phyloP scores from a whole-genome alignment of 2,329 filamentous ascomycete species.

The Torrubiella hemipterigena region DNA sequence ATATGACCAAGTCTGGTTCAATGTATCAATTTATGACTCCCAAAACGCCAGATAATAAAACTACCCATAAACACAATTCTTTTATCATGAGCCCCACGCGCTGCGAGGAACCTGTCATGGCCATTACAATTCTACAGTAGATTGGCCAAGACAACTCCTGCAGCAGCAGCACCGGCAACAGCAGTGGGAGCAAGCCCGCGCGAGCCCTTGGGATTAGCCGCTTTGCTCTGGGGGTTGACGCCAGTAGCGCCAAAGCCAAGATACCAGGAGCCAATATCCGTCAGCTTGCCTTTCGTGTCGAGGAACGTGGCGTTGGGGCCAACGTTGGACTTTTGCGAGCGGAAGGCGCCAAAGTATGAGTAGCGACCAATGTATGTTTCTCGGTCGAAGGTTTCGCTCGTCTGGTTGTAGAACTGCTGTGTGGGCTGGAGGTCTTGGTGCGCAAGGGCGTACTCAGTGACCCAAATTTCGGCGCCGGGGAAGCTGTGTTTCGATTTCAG shows the following conservation, averaged over 20 bases:
- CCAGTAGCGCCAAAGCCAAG: conserved; percentile 44
- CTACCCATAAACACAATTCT: too few relatives aligned
- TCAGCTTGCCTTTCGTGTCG: conserved; percentile 53
- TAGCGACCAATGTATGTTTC: conserved; percentile 49
- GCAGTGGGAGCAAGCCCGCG: neutral
- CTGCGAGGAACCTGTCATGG: too few relatives aligned
- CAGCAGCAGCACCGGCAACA: conserved; percentile 2
- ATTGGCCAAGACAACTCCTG: conserved; percentile 1
- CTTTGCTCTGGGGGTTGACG: conserved; percentile 20
- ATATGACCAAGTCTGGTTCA: too few relatives aligned
- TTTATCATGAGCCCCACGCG: too few relatives aligned
- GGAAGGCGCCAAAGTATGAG: conserved; percentile 66
- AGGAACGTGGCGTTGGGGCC: conserved; percentile 63
- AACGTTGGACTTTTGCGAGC: conserved; percentile 57
- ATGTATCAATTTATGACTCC: too few relatives aligned
- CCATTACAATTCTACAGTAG: neutral
- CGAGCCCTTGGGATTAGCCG: neutral
- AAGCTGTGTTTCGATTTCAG: conserved; percentile 26
- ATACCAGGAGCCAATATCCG: conserved; percentile 69
- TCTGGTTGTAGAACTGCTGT: conserved; percentile 57
- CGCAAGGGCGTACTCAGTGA: conserved; percentile 63
- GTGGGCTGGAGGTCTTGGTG: conserved; percentile 43
- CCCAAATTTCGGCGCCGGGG: conserved; percentile 55
- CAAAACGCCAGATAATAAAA: too few relatives aligned
- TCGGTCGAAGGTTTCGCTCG: conserved; percentile 52